A percentile compares a stretch with the other conserved stretches of the same genome.
phyloP scores from a whole-genome alignment of 1,284 basidiomycete genomes.

The Trichosporon ovoides region DNA sequence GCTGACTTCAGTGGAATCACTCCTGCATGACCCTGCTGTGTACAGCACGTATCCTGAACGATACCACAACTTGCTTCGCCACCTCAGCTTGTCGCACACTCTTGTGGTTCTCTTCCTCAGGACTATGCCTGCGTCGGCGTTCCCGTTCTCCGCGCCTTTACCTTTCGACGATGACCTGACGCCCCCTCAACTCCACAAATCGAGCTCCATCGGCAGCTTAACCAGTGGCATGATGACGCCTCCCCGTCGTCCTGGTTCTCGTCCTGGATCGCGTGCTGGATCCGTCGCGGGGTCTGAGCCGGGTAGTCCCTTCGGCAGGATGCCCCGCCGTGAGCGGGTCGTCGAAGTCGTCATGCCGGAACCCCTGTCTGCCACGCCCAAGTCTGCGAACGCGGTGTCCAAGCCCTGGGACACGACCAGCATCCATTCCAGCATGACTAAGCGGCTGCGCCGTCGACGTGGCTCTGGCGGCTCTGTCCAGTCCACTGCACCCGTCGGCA shows the following conservation, averaged over 20 bases:
- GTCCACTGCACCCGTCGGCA: conserved; percentile 17
- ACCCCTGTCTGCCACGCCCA: conserved; percentile 31
- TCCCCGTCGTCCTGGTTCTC: conserved; percentile 21
- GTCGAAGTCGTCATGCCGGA: conserved; percentile 49
- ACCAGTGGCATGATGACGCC: conserved; percentile 10
- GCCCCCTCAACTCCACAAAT: conserved; percentile 25
- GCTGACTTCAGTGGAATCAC: conserved; percentile 40
- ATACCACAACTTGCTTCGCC: conserved; percentile 43
- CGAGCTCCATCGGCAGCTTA: conserved; percentile 31
- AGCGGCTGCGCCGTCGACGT: conserved; percentile 21
- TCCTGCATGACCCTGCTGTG: conserved; percentile 44
- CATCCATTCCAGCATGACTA: not conserved
- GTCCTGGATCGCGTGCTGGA: conserved; percentile 28
- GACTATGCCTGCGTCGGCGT: conserved; percentile 33
- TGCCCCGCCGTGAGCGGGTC: conserved; percentile 40
- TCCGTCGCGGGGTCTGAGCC: conserved; percentile 33
- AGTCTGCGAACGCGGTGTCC: not conserved
- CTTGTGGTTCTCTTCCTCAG: conserved; percentile 46
- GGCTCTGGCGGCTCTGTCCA: conserved; percentile 39
- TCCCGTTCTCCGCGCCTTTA: conserved; percentile 37
- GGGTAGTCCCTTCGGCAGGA: conserved; percentile 12
- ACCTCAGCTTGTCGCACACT: conserved; percentile 46
- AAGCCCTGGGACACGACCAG: not conserved
- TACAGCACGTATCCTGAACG: conserved; percentile 45
- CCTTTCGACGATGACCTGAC: conserved; percentile 45